These are phyloP conservation scores for Cyclospora cayetanensis DNA, from an alignment of 169 alveolate genomes.

Conservation along the genomic window DNA sequence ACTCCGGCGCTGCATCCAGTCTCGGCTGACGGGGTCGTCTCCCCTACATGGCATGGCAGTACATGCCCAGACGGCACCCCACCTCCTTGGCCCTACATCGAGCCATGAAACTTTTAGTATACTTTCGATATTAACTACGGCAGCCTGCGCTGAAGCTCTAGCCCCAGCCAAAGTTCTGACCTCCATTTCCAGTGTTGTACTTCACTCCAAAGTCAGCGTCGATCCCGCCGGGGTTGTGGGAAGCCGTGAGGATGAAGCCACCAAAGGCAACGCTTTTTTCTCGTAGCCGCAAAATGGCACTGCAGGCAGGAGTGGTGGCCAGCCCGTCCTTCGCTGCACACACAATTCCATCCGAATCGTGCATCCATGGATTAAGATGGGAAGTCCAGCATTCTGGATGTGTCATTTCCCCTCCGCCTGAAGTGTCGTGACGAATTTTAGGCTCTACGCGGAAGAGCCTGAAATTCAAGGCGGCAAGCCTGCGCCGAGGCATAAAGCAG, in stretches of 20 bases:
- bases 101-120: too few species aligned
- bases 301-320: conserved; percentile 94
- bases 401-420: not conserved
- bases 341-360: not conserved
- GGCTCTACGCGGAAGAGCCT: too few species aligned
- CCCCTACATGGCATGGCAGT: too few species aligned
- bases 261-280: conserved; percentile 88
- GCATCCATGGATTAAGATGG: not conserved
- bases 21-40: too few species aligned
- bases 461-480: too few species aligned
- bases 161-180: conserved; percentile 68
- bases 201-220: conserved; percentile 95
- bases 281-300: conserved; percentile 90
- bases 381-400: not conserved
- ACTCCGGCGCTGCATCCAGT: too few species aligned
- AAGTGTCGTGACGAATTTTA: not conserved
- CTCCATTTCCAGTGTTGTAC: conserved; percentile 93
- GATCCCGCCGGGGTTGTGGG: conserved; percentile 97
- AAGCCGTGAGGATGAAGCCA: conserved; percentile 94
- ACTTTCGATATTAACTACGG: too few species aligned
- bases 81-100: too few species aligned
- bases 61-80: too few species aligned
- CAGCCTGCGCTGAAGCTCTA: not conserved
- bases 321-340: conserved; percentile 89
- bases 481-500: too few species aligned